phyloP scores from a whole-genome alignment of 2,329 filamentous ascomycete genomes.

The Fusarium transvaalense region DNA sequence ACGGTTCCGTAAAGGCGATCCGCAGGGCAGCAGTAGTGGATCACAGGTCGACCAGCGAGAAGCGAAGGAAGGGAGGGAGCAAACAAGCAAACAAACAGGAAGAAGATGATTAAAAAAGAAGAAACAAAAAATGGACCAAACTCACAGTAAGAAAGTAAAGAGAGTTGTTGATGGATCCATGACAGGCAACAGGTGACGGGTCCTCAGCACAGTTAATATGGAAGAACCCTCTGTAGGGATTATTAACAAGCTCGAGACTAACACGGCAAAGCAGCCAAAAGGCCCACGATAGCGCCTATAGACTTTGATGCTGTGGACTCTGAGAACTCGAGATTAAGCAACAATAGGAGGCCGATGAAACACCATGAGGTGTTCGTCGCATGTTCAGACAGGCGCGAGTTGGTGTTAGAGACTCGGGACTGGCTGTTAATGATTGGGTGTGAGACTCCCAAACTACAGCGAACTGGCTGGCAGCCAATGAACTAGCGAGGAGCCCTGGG shows the following conservation, averaged over 20 bases:
- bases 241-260: constrained; percentile 26
- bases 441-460: constrained; percentile 37
- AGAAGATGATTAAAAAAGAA: constrained; percentile 25
- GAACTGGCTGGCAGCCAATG: constrained; percentile 41
- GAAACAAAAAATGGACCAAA: constrained; percentile 51
- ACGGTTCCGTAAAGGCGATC: constrained; percentile 23
- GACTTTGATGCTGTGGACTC: constrained; percentile 23
- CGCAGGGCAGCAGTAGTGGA: constrained; percentile 11
- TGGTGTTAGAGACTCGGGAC: constrained; percentile 28
- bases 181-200: constrained; percentile 35
- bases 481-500: constrained; percentile 16
- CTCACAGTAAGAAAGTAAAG: constrained; percentile 77
- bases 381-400: constrained; percentile 44
- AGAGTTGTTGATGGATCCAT: constrained; percentile 75
- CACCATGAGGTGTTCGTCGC: constrained; percentile 41
- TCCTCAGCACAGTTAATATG: constrained; percentile 45
- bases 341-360: constrained; percentile 46
- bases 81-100: constrained; percentile 30
- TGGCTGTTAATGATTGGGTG: constrained; percentile 35
- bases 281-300: constrained; percentile 47
- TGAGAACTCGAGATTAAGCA: constrained; percentile 31
- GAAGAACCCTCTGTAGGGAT: constrained; percentile 36
- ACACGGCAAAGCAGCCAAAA: constrained; percentile 32
- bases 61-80: constrained; percentile 32
- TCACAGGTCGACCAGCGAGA: constrained; percentile 43